These are phyloP conservation scores for Verticillium nubilum DNA, from an alignment of 2,329 filamentous ascomycete genomes.

Conservation along the genomic window DNA sequence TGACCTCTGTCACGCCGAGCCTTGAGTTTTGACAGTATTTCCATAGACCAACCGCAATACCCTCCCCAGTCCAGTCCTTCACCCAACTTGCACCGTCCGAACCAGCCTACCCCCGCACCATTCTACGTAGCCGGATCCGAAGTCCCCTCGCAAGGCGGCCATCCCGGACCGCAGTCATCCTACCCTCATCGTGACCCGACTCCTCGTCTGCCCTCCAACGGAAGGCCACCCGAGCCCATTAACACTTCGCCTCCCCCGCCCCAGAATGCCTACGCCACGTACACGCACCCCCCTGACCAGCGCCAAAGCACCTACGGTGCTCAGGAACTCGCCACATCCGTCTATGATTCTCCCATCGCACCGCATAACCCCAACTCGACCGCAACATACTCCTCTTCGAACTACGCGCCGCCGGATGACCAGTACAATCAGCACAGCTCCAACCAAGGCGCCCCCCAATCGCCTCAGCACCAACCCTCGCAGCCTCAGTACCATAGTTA, in stretches of 20 bases:
- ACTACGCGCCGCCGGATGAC: slow-evolving; percentile 45
- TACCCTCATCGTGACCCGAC: slow-evolving; percentile 49
- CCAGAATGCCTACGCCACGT: slow-evolving; percentile 41
- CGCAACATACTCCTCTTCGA: slow-evolving; percentile 39
- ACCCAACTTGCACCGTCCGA: slow-evolving; percentile 50
- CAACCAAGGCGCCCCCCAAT: slow-evolving; percentile 19
- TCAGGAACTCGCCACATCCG: slow-evolving; percentile 73
- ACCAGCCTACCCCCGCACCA: slow-evolving; percentile 45
- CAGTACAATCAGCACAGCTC: slow-evolving; percentile 30
- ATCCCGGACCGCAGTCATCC: slow-evolving; percentile 31
- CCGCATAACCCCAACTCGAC: slow-evolving; percentile 40
- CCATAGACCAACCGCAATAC: slow-evolving; percentile 39
- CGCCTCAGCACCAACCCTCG: slow-evolving; percentile 18
- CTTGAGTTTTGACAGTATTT: slow-evolving; percentile 20
- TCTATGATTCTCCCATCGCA: slow-evolving; percentile 68
- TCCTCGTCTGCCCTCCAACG: slow-evolving; percentile 39
- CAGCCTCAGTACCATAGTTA: slow-evolving; percentile 38
- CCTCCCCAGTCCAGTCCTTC: slow-evolving; percentile 37
- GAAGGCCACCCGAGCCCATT: slow-evolving; percentile 43
- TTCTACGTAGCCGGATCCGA: slow-evolving; percentile 62
- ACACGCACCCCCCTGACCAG: slow-evolving; percentile 41
- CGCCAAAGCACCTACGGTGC: slow-evolving; percentile 65
- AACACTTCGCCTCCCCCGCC: slow-evolving; percentile 48
- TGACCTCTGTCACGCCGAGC: slow-evolving; percentile 5
- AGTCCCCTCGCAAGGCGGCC: slow-evolving; percentile 34